Evolutionary conservation across 305 asterid genomes (phyloP).

Genomic region (Petunia hybrid): DNA sequence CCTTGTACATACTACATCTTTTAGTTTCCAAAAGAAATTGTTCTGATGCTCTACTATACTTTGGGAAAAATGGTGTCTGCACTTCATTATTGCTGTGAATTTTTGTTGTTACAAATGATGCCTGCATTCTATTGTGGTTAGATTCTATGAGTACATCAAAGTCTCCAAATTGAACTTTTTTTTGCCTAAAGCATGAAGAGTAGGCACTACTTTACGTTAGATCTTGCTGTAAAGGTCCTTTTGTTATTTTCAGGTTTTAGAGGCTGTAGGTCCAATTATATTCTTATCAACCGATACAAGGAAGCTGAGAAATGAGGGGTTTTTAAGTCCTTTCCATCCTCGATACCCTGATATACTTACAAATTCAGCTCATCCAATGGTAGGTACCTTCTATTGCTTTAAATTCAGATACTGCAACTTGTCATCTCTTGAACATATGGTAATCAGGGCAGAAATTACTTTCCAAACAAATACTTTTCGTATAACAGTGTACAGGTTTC

Average conservation of each 20-base stretch:
- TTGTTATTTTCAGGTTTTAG: slow-evolving; percentile 73
- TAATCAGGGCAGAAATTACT: slow-evolving; percentile 12
- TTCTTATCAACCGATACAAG: slow-evolving; percentile 95
- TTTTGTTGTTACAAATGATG: not conserved
- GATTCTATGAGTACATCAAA: not conserved
- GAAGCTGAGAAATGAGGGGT: slow-evolving; percentile 97
- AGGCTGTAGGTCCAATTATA: slow-evolving; percentile 98
- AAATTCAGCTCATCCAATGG: slow-evolving; percentile 99
- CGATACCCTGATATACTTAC: slow-evolving; percentile 99
- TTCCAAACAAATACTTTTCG: slow-evolving; percentile 24
- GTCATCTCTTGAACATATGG: slow-evolving; percentile 24
- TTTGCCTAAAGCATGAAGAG: slow-evolving; percentile 31
- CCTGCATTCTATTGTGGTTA: not conserved
- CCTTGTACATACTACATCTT: not conserved
- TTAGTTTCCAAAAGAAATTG: not conserved
- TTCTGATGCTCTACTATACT: not conserved
- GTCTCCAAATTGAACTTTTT: slow-evolving; percentile 15
- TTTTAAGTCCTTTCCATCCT: slow-evolving; percentile 98
- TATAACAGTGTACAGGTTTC: slow-evolving; percentile 36
- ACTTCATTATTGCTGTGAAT: slow-evolving; percentile 13
- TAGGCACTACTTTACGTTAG: slow-evolving; percentile 29
- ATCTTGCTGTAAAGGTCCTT: slow-evolving; percentile 23
- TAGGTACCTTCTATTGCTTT: slow-evolving; percentile 40
- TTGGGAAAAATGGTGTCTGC: not conserved
- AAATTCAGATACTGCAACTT: not conserved